These are phyloP conservation scores for Albizia julibrissin DNA, from an alignment of 306 rosid species.

Conservation along the genomic window DNA sequence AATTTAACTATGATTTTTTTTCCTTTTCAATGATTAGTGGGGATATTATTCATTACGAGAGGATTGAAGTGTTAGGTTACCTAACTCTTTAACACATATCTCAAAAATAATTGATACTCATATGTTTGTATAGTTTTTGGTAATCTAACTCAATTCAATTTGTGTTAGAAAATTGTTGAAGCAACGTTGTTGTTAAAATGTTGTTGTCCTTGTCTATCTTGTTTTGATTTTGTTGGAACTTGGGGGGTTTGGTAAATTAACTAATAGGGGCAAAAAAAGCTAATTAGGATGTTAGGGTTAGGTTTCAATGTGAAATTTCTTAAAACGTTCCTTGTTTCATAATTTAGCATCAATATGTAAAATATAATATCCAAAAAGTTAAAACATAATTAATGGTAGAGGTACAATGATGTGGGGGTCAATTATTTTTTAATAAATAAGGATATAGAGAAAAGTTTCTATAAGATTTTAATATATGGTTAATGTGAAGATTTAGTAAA, in stretches of 20 bases:
- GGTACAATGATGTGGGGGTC: not conserved
- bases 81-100: not conserved
- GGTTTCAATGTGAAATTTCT: not conserved
- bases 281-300: not conserved
- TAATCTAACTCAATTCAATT: not conserved
- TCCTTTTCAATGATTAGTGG: not conserved
- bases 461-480: too few species aligned
- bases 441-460: too few species aligned
- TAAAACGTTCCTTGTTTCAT: not conserved
- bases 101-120: not conserved
- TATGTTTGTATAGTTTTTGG: not conserved
- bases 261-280: not conserved
- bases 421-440: too few species aligned
- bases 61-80: not conserved
- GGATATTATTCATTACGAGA: not conserved
- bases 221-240: not conserved
- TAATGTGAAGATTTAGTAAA: too few species aligned
- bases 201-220: conserved; percentile 2
- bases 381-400: not conserved
- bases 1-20: not conserved
- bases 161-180: not conserved
- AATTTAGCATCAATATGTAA: not conserved
- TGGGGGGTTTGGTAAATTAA: not conserved
- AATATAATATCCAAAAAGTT: not conserved
- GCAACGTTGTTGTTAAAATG: not conserved